Percentiles rank a stretch among this genome's conserved stretches.
Evolutionary conservation across 1,284 basidiomycete species (phyloP).

Genomic region (Ganoderma lucidum): DNA sequence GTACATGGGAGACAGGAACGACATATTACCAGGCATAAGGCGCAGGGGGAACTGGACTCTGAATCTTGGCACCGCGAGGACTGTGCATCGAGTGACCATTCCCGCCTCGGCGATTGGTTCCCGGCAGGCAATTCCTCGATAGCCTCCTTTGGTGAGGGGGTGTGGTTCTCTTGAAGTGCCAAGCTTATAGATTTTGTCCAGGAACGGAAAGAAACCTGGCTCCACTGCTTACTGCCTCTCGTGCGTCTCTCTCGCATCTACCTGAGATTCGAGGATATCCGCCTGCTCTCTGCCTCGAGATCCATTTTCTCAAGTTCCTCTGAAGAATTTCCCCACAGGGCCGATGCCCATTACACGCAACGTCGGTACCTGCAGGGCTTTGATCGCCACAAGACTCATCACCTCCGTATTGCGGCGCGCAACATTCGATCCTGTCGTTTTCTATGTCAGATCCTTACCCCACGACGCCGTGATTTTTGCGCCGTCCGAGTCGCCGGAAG

Average conservation of each 20-base stretch:
- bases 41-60: not conserved
- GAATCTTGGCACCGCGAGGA: not conserved
- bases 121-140: not conserved
- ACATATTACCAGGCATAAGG: not conserved
- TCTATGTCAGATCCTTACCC: not conserved
- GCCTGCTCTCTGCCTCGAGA: not conserved
- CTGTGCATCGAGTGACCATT: not conserved
- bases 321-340: not conserved
- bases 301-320: not conserved
- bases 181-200: not conserved
- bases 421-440: not conserved
- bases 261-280: not conserved
- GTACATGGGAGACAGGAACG: not conserved
- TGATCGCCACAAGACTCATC: not conserved
- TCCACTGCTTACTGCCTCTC: not conserved
- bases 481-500: not conserved
- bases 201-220: not conserved
- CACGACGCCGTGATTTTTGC: not conserved
- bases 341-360: not conserved
- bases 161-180: not conserved
- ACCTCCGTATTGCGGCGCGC: not conserved
- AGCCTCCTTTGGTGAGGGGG: not conserved
- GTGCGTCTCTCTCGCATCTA: not conserved
- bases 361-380: not conserved
- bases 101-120: not conserved